Evolutionary conservation across 805 yeast species (phyloP), one percentile per base, ranked within the genome.

Genomic region (Zygosaccharomyces bisporus): DNA sequence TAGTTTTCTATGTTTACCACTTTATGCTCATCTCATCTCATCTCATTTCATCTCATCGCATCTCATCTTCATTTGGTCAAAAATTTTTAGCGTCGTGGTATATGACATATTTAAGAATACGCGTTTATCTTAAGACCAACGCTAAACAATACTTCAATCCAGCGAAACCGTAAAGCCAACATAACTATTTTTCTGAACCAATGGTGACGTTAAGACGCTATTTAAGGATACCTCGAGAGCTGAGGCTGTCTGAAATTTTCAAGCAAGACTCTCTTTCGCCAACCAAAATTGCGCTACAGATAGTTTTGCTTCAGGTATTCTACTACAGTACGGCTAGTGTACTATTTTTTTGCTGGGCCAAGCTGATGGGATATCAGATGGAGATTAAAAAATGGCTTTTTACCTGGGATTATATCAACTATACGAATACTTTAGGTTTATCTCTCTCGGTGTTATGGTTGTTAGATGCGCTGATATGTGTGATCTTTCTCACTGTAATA

Each of bases 341-440:
- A 5, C 64, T 87, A 34, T 83, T 89, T 51, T 77, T 75, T 49
- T 68, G 82, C 30, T 76, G 85, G 41, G 78, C 89, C 2, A 69
- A 77, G 41, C 68, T 93, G 9, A 73, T 81, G 24, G 97, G 97
- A 0, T 77, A 81, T 55, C 76, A 75, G 17, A 81, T 87, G 66
- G 67, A 76, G 5, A 58, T 83, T 16, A 77, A 69, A 32, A 53
- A 55, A 31, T 83, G 93, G 83, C 70, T 90, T 9, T 85, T 90
- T 54, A 80, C 88, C 39, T 90, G 96, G 95, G 77, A 79, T 49
- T 67, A 77, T 32, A 76, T 91, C 1, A 74, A 86, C 4, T 70
- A 81, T 47, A 85, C 83, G 39, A 88, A 86, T 58, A 80, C 95
- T 1, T 69, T 86, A 60, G 98, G 98, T 1, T 69, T 89, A 60